phyloP scores from a whole-genome alignment of 139 green algal species.

The Eudorina sp. region DNA sequence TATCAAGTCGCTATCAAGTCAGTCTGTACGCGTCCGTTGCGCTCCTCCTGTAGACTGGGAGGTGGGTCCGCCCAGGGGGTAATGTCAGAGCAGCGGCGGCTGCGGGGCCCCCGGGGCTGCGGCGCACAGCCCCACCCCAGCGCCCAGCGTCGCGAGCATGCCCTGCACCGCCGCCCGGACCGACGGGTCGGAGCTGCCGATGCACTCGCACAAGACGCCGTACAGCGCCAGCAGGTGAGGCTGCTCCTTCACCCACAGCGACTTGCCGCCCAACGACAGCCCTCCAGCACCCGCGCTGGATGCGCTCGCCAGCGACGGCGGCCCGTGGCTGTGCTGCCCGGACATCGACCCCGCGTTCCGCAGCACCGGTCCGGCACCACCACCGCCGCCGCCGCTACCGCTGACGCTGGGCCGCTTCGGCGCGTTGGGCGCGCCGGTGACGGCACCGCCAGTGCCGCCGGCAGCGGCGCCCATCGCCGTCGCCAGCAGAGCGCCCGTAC shows the following conservation, averaged over 20 bases:
- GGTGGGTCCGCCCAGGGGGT: no score
- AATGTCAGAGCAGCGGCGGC: background rate
- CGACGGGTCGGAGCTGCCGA: background rate
- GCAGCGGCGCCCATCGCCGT: background rate
- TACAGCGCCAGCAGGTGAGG: slow-evolving; percentile 59
- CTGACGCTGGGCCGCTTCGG: background rate
- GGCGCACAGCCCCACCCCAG: slow-evolving; percentile 38
- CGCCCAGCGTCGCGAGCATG: slow-evolving; percentile 42
- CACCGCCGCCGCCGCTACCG: background rate
- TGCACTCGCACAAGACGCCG: slow-evolving; percentile 50
- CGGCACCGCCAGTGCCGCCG: background rate
- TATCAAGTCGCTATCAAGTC: no score
- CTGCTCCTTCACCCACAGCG: slow-evolving; percentile 50
- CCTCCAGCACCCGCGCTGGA: no score
- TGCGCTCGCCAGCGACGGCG: no score
- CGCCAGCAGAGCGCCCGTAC: slow-evolving; percentile 35
- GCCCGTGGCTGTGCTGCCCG: background rate
- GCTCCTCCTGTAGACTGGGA: no score
- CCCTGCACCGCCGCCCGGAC: slow-evolving; percentile 22
- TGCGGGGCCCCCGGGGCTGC: background rate
- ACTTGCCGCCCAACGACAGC: background rate
- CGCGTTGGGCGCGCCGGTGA: background rate
- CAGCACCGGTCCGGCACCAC: background rate
- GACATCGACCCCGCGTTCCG: background rate
- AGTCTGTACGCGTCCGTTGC: no score